Percentiles rank a stretch among this genome's conserved stretches.
Conservation (phyloP, 768 basidiomycete species). For the Leucosporidium yakuticum region DNA sequence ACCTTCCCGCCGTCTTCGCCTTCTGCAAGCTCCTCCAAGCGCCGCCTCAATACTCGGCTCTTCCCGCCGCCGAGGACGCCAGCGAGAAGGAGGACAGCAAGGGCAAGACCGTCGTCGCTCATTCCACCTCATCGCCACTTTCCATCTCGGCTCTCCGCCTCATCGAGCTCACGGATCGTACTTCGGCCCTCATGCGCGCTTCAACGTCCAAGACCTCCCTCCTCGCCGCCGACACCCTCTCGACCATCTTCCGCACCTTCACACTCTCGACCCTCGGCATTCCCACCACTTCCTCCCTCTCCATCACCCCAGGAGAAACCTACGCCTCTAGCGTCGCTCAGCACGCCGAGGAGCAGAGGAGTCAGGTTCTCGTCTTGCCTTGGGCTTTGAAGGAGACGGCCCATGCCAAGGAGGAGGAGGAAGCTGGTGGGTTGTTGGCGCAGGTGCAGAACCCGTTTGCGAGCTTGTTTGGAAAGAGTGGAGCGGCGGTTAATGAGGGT, state of each 20-base stretch:
- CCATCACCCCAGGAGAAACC: slow-evolving; percentile 65
- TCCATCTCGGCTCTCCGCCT: slow-evolving; percentile 64
- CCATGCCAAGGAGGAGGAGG: slow-evolving; percentile 28
- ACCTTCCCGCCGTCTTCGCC: slow-evolving; percentile 83
- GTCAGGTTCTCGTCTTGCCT: slow-evolving; percentile 75
- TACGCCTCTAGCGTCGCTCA: slow-evolving; percentile 58
- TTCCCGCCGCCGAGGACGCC: neutral
- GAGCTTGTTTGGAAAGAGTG: slow-evolving; percentile 15
- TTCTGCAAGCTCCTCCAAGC: slow-evolving; percentile 54
- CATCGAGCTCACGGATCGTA: slow-evolving; percentile 80
- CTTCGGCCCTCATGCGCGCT: slow-evolving; percentile 78
- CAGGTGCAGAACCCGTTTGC: slow-evolving; percentile 27
- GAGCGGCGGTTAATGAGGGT: slow-evolving; percentile 8
- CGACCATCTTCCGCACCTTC: slow-evolving; percentile 21
- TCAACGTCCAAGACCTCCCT: slow-evolving; percentile 59
- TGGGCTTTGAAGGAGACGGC: slow-evolving; percentile 59
- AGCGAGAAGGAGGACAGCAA: neutral
- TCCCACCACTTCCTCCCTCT: slow-evolving; percentile 54
- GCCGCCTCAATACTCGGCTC: neutral
- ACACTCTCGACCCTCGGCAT: slow-evolving; percentile 11
- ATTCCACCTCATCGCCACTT: neutral
- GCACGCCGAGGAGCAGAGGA: slow-evolving; percentile 47
- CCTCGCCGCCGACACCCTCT: slow-evolving; percentile 63
- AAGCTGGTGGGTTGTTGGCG: slow-evolving; percentile 15
- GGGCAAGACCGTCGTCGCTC: neutral